Conservation (phyloP, 2,329 filamentous ascomycete species). For the Scytalidium sp. region DNA sequence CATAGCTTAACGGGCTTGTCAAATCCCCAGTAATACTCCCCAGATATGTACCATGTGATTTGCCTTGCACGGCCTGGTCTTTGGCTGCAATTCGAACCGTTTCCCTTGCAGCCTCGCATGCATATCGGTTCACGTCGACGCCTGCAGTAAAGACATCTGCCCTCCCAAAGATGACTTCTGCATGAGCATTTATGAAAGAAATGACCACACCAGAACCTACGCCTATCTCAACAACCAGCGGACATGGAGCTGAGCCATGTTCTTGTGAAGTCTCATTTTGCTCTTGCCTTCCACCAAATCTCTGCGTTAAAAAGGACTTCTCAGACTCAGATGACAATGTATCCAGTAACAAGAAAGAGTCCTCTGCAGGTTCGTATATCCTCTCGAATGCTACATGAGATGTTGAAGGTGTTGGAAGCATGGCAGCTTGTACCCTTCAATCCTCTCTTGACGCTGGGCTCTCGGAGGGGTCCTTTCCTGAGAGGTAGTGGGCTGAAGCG, state of each 20-base stretch:
- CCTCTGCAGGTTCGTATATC: slow-evolving; percentile 93
- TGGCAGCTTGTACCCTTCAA: slow-evolving; percentile 32
- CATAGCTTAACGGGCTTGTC: slow-evolving; percentile 52
- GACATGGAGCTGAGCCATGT: slow-evolving; percentile 35
- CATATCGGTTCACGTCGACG: slow-evolving; percentile 81
- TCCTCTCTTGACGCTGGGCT: neutral
- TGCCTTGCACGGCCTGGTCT: slow-evolving; percentile 31
- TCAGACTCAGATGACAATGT: slow-evolving; percentile 65
- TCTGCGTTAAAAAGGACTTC: slow-evolving; percentile 20
- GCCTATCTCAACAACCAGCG: slow-evolving; percentile 80
- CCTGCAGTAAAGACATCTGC: slow-evolving; percentile 67
- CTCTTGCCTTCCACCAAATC: neutral
- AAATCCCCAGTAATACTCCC: slow-evolving; percentile 72
- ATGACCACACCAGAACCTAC: slow-evolving; percentile 93
- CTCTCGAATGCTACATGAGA: slow-evolving; percentile 85
- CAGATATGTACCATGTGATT: slow-evolving; percentile 49
- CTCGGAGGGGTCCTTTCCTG: neutral
- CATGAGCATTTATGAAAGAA: slow-evolving; percentile 79
- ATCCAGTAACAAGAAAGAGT: slow-evolving; percentile 92
- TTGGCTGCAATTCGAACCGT: slow-evolving; percentile 56
- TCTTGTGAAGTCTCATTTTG: slow-evolving; percentile 3
- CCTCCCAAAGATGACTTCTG: slow-evolving; percentile 69
- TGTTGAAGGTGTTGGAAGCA: slow-evolving; percentile 93
- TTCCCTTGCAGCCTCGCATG: slow-evolving; percentile 69
- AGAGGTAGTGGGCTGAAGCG: neutral